Conservation (phyloP, 208 protist species). For the Plasmodiophora brassicae region DNA sequence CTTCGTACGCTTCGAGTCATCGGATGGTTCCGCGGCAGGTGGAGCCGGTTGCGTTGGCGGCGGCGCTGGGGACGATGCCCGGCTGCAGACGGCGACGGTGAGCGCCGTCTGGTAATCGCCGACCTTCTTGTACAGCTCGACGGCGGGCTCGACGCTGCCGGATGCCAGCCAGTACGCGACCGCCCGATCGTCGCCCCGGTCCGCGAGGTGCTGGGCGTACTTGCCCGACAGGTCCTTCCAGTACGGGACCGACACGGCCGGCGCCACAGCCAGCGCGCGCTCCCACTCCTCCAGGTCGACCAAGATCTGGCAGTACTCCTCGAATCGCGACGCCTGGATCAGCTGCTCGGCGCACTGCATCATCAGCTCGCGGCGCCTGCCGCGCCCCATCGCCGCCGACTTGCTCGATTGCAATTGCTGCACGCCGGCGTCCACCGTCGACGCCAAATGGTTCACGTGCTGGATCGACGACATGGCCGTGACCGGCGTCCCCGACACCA, state of each 20-base stretch:
- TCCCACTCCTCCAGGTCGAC: slow-evolving; percentile 78
- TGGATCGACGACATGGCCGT: too few relatives aligned
- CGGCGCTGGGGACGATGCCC: not conserved
- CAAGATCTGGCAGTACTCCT: slow-evolving; percentile 68
- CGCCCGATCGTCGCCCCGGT: not conserved
- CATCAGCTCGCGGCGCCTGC: not conserved
- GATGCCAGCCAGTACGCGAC: slow-evolving; percentile 43
- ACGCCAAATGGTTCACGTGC: too few relatives aligned
- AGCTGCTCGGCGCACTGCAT: not conserved
- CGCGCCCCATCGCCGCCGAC: too few relatives aligned
- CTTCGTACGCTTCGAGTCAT: too few relatives aligned
- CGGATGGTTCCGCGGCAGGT: too few relatives aligned
- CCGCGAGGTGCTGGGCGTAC: slow-evolving; percentile 31
- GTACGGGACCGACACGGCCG: slow-evolving; percentile 72
- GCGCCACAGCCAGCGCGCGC: slow-evolving; percentile 72
- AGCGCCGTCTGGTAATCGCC: slow-evolving; percentile 33
- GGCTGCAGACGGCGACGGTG: not conserved
- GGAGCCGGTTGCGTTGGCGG: not conserved
- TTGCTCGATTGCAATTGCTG: too few relatives aligned
- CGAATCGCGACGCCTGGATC: not conserved
- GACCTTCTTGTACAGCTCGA: slow-evolving; percentile 38
- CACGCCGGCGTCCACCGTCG: too few relatives aligned
- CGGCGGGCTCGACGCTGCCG: not conserved
- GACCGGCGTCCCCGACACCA: too few relatives aligned
- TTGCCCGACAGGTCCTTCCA: slow-evolving; percentile 58